phyloP scores from a whole-genome alignment of 2,329 filamentous ascomycete species.

The Fusarium dimerum region DNA sequence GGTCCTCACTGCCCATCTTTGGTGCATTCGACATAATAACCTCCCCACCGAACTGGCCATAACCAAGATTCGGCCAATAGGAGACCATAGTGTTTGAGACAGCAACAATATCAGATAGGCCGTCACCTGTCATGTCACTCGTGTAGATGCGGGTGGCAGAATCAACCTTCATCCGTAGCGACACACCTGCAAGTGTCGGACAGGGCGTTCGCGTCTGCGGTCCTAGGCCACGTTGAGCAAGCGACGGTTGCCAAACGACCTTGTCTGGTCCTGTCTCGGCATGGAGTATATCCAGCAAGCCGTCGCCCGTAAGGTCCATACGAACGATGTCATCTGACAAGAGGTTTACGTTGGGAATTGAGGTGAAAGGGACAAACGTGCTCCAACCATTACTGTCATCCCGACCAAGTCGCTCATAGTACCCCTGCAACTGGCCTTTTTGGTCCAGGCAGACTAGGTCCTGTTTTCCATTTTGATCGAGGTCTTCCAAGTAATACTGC shows the following conservation, averaged over 20 bases:
- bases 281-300: not conserved
- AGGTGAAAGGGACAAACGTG: not conserved
- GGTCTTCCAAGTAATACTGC: not conserved
- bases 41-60: constrained; percentile 2
- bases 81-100: not conserved
- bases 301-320: constrained; percentile 4
- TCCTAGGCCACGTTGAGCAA: not conserved
- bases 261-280: not conserved
- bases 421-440: not conserved
- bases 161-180: not conserved
- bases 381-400: not conserved
- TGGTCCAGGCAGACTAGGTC: not conserved
- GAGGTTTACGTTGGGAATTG: not conserved
- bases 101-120: not conserved
- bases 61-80: constrained; percentile 8
- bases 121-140: constrained; percentile 8
- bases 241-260: not conserved
- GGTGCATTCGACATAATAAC: constrained; percentile 1
- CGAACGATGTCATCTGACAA: not conserved
- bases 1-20: not conserved
- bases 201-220: not conserved
- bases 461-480: not conserved
- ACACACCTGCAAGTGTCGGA: not conserved
- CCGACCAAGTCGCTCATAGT: not conserved
- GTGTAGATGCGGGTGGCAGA: not conserved